These are phyloP conservation scores for Amylostereum areolatum DNA, from an alignment of 1,284 basidiomycete species.

Conservation along the genomic window DNA sequence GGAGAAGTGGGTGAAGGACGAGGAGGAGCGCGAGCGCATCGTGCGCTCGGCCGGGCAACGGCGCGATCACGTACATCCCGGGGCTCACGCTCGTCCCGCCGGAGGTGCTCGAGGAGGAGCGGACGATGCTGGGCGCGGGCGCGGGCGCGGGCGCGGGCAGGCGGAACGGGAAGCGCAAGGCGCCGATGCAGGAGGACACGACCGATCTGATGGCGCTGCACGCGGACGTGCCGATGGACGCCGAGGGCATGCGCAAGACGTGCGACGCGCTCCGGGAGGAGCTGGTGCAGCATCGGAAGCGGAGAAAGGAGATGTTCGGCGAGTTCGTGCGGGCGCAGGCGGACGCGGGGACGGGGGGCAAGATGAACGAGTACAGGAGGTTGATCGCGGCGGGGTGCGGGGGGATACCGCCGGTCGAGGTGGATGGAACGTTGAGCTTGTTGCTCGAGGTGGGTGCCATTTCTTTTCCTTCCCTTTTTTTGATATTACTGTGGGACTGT, in stretches of 20 bases:
- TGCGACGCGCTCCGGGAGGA: conserved; percentile 63
- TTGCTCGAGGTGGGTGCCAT: conserved; percentile 64
- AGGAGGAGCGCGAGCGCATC: conserved; percentile 68
- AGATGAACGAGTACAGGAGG: conserved; percentile 82
- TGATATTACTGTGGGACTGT: not conserved
- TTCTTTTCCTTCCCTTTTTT: not conserved
- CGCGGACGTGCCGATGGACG: conserved; percentile 49
- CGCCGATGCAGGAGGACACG: conserved; percentile 47
- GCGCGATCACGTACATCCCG: conserved; percentile 30
- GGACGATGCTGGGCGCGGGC: conserved; percentile 37
- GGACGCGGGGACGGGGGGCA: conserved; percentile 82
- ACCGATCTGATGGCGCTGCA: conserved; percentile 57
- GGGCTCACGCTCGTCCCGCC: conserved; percentile 8
- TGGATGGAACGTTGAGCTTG: conserved; percentile 80
- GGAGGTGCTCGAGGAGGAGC: conserved; percentile 6
- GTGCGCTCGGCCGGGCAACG: conserved; percentile 52
- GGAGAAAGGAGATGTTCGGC: conserved; percentile 67
- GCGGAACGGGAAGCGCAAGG: conserved; percentile 44
- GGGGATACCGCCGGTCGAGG: conserved; percentile 78
- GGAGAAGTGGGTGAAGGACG: conserved; percentile 88
- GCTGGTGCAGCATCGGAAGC: conserved; percentile 57
- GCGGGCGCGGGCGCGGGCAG: conserved; percentile 28
- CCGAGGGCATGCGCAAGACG: conserved; percentile 49
- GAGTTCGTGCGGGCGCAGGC: conserved; percentile 76
- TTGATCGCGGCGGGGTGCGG: conserved; percentile 86